These are phyloP conservation scores for Seiridium cupressi DNA, from an alignment of 2,329 filamentous ascomycete genomes.

Conservation along the genomic window DNA sequence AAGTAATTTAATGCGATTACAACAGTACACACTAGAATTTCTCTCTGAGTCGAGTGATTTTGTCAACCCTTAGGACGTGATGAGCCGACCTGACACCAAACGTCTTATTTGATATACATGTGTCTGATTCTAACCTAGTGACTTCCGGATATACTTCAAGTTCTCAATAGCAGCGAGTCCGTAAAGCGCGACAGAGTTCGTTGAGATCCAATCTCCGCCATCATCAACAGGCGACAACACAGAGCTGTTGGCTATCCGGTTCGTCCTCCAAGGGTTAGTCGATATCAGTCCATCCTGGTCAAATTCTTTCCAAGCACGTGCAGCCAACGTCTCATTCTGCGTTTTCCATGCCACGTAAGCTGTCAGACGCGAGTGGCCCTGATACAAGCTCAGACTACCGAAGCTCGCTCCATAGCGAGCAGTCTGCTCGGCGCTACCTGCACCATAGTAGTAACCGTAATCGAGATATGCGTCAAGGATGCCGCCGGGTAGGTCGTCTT, in stretches of 20 bases:
- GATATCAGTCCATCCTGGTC: constrained; percentile 43
- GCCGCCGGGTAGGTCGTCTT: constrained; percentile 39
- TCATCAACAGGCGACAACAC: constrained; percentile 51
- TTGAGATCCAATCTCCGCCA: constrained; percentile 51
- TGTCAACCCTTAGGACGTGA: no score
- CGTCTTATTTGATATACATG: no score
- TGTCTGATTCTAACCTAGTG: constrained; percentile 5
- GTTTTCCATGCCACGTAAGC: constrained; percentile 48
- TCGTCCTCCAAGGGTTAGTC: constrained; percentile 32
- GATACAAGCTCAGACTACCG: constrained; percentile 44
- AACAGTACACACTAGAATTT: not conserved
- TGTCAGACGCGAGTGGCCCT: constrained; percentile 58
- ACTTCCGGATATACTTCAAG: constrained; percentile 37
- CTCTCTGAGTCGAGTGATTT: no score
- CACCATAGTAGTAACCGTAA: constrained; percentile 59
- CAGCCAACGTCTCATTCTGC: constrained; percentile 44
- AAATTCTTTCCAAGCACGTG: constrained; percentile 55
- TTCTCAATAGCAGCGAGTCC: constrained; percentile 57
- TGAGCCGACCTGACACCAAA: no score
- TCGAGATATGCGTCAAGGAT: constrained; percentile 57
- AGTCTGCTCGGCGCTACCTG: constrained; percentile 45
- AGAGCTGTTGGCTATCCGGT: constrained; percentile 37
- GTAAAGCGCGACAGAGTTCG: constrained; percentile 56
- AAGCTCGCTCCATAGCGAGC: constrained; percentile 51
- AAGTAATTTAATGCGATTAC: not conserved